Evolutionary conservation across 306 rosid genomes (phyloP).

Genomic region (Dalbergia oliveri): DNA sequence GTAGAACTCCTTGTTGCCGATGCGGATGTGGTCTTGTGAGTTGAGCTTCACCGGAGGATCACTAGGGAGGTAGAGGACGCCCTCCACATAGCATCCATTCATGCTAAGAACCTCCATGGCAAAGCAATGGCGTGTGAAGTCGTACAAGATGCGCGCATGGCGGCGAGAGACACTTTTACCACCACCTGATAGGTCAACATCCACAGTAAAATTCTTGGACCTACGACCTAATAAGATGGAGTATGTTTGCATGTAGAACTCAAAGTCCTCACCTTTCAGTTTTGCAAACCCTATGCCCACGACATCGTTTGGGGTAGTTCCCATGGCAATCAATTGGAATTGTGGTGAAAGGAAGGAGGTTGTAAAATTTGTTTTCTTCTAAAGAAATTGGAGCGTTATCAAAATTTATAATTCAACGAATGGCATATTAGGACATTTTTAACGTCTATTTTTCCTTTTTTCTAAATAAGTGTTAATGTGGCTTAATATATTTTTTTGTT

Average conservation of each 20-base stretch:
- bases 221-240: slow-evolving; percentile 93
- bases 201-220: slow-evolving; percentile 92
- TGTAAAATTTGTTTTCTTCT: too few species aligned
- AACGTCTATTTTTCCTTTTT: too few species aligned
- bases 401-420: too few species aligned
- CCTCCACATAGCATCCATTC: slow-evolving; percentile 93
- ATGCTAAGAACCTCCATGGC: slow-evolving; percentile 94
- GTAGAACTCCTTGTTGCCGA: slow-evolving; percentile 94
- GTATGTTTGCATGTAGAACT: slow-evolving; percentile 98
- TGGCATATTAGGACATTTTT: too few species aligned
- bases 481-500: too few species aligned
- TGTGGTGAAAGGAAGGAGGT: too few species aligned
- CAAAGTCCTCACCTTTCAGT: slow-evolving; percentile 96
- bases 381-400: too few species aligned
- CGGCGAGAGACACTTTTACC: slow-evolving; percentile 96
- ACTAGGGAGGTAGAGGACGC: slow-evolving; percentile 92
- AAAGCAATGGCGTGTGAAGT: slow-evolving; percentile 88
- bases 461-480: too few species aligned
- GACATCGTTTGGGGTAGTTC: slow-evolving; percentile 65
- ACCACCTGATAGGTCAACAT: slow-evolving; percentile 95
- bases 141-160: slow-evolving; percentile 96
- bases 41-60: slow-evolving; percentile 93
- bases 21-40: slow-evolving; percentile 91
- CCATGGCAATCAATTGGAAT: not conserved
- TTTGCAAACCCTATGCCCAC: slow-evolving; percentile 97